Base-by-base conservation (phyloP, 116 monocot species). In the Cymodocea nodosa region DNA sequence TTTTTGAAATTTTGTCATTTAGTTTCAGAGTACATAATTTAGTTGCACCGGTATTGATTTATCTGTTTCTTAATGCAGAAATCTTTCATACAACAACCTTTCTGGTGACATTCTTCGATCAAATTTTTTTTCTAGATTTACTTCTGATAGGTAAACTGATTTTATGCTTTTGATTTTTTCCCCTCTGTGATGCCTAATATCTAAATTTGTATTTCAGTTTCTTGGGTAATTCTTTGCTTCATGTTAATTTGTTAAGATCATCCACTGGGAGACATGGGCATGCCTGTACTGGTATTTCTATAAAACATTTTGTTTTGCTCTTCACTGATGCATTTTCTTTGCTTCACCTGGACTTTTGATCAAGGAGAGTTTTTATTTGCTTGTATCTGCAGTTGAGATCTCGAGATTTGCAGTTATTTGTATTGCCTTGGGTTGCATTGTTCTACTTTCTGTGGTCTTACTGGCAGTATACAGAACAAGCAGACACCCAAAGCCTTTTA, bases 31-130 rank as follows among this genome's bases (percentile, higher is more conserved):
- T 8, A 3, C 11, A 2, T 3, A 44, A 8, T 2, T 44, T 44
- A 2, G 24, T 11, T 14, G 51, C 9, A 50, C 23, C 50, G 23
- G 13, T 57, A 22, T 23, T 11, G 12, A 1, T 5, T 19, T 16
- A 44, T 40, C 15, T 59, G 10, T 15, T 62, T 64, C 49, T 82
- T 8, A 8, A 44, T 11, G 11, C 44, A 97, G 97, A 82, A 86
- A 97, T 67, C 84, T 97, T 16, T 97, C 97, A 12, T 91, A 75
- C 76, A 97, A 97, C 52, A 88, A 97, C 70, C 78, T 97, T 23
- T 91, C 91, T 34, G 97, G 97, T 54, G 56, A 69, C 23, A 67
- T 97, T 37, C 97, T 91, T 18, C 61, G 51, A 34, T 68, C 58
- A 16, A 97, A 86, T 61, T 86, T 78, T 58, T 91, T 91, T 70